phyloP scores from a whole-genome alignment of 1,139 yeast species.

The Saccharomyces hybrid region DNA sequence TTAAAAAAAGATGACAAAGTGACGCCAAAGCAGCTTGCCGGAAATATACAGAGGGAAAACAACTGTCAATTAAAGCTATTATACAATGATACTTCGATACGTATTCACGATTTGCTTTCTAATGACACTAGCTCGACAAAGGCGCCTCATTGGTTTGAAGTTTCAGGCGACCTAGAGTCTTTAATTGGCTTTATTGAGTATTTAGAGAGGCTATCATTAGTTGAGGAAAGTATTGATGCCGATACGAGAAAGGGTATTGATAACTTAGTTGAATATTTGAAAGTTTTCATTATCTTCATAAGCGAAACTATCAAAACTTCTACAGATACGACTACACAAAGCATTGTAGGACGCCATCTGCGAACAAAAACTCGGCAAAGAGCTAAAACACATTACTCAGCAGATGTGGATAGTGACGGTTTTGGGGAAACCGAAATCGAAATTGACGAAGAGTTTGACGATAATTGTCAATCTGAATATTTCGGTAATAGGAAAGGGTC shows the following conservation, averaged over 20 bases:
- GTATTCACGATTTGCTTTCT: neutral
- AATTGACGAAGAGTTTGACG: neutral
- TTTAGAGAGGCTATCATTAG: constrained; percentile 14
- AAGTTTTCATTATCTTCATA: neutral
- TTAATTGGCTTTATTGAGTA: constrained; percentile 19
- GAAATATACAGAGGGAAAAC: neutral
- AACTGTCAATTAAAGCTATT: constrained; percentile 17
- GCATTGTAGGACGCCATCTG: neutral
- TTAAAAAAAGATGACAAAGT: neutral
- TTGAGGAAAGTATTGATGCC: constrained; percentile 1
- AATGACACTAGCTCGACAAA: neutral
- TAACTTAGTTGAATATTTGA: neutral
- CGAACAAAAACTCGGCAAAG: neutral
- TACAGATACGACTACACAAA: neutral
- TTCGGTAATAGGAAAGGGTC: neutral
- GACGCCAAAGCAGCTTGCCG: neutral
- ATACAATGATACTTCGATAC: constrained; percentile 19
- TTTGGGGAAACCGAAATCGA: neutral
- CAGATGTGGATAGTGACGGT: neutral
- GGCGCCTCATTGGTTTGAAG: constrained; percentile 22
- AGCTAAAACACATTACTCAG: neutral
- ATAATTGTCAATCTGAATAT: neutral
- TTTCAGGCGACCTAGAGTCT: constrained; percentile 20
- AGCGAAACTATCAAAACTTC: neutral
- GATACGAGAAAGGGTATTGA: constrained; percentile 2